Evolutionary conservation across 306 rosid species (phyloP).

Genomic region (Sicyos baderoa): DNA sequence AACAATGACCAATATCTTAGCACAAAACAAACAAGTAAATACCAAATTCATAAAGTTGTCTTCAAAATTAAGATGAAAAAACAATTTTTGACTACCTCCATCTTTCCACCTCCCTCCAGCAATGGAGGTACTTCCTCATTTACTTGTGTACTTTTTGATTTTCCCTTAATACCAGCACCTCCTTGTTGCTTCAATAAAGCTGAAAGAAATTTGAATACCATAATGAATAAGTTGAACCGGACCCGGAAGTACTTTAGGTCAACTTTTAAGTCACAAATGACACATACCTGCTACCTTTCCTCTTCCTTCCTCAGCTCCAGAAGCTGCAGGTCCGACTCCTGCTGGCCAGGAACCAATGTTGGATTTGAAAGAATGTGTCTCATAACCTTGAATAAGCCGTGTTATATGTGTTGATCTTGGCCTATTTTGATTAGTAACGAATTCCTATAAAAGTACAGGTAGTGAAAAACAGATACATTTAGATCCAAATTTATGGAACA

Average conservation of each 20-base stretch:
- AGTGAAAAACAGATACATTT: conserved; percentile 23
- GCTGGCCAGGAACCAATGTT: conserved; percentile 83
- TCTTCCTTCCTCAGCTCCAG: conserved; percentile 80
- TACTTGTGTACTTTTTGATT: conserved; percentile 32
- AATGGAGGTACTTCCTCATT: conserved; percentile 90
- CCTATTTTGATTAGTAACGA: conserved; percentile 39
- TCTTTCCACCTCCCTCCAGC: conserved; percentile 97
- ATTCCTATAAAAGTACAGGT: conserved; percentile 36
- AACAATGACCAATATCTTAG: conserved; percentile 2
- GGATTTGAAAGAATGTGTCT: conserved; percentile 76
- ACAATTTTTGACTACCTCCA: conserved; percentile 48
- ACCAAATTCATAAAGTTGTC: conserved; percentile 12
- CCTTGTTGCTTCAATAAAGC: conserved; percentile 99
- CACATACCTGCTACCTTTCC: conserved; percentile 92
- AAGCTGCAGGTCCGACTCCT: conserved; percentile 38
- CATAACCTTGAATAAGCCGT: conserved; percentile 91
- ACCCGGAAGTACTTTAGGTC: conserved; percentile 15
- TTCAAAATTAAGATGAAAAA: conserved; percentile 12
- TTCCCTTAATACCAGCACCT: conserved; percentile 82
- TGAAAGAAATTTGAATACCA: conserved; percentile 30
- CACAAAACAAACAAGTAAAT: conserved; percentile 19
- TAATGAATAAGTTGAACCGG: conserved; percentile 13
- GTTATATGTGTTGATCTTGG: conserved; percentile 48
- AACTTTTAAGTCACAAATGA: conserved; percentile 16
- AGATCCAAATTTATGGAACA: conserved; percentile 19